Percentiles rank a stretch among this genome's conserved stretches.
Evolutionary conservation across 164 flowering plant species (phyloP).

Genomic region (Warburgia ugandensis): DNA sequence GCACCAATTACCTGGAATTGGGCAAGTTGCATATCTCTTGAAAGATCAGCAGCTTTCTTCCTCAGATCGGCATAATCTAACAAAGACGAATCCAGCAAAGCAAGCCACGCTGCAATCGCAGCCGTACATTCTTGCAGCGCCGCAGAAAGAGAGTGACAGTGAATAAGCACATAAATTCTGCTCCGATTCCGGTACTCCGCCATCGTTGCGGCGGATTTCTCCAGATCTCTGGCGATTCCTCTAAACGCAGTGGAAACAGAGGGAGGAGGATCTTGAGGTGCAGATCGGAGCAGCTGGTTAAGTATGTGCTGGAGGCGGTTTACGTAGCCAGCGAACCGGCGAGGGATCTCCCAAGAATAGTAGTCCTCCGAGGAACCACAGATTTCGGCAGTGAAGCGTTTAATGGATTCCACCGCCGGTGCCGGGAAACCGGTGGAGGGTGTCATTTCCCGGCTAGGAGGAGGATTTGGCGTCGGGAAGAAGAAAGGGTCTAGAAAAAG

Average conservation of each 20-base stretch:
- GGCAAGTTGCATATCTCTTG: slow-evolving; percentile 44
- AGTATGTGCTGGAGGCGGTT: slow-evolving; percentile 33
- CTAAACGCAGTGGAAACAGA: slow-evolving; percentile 33
- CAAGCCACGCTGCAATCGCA: slow-evolving; percentile 47
- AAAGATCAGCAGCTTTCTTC: slow-evolving; percentile 39
- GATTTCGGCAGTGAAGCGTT: slow-evolving; percentile 22
- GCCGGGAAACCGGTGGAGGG: neutral
- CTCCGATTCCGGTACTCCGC: slow-evolving; percentile 28
- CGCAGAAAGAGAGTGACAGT: slow-evolving; percentile 29
- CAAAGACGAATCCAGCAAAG: slow-evolving; percentile 34
- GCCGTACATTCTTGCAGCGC: slow-evolving; percentile 27
- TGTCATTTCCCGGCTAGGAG: slow-evolving; percentile 6
- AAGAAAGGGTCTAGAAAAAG: slow-evolving; percentile 88
- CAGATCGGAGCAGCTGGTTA: slow-evolving; percentile 23
- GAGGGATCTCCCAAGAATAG: slow-evolving; percentile 32
- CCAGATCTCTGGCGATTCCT: slow-evolving; percentile 37
- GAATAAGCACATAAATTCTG: slow-evolving; percentile 39
- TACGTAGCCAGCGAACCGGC: slow-evolving; percentile 33
- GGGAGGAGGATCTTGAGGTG: slow-evolving; percentile 17
- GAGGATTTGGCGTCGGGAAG: neutral
- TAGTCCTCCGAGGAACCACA: slow-evolving; percentile 18
- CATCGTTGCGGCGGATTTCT: slow-evolving; percentile 21
- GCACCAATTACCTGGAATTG: slow-evolving; percentile 30
- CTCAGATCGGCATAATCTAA: slow-evolving; percentile 26
- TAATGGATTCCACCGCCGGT: slow-evolving; percentile 24